Base-by-base conservation (phyloP, 768 basidiomycete species). In the Dacryopinax primogenitus region DNA sequence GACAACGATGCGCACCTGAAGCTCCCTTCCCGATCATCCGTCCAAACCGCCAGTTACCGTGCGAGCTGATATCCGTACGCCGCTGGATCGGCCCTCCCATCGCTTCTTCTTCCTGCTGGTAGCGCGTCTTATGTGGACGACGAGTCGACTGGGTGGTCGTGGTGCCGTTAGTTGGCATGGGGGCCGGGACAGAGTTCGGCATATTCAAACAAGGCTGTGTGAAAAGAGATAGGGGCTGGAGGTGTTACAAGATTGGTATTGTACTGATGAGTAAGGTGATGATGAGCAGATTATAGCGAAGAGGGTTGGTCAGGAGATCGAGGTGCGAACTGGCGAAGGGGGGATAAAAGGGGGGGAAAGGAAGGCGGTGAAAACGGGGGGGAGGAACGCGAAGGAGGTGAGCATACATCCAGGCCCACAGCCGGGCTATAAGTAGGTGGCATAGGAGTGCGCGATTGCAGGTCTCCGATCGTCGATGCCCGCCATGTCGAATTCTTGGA, bases 301-400 rank as follows among this genome's bases (percentile, higher is more conserved):
- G 41, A 6, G 16, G 41, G 41, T 44, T 23, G 41, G 18, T 6
- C 18, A 44, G 41, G 41, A 44, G 4, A 44, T 23, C 18, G 23
- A 44, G 41, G 23, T 13, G 51, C 30, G 51, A 58, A 58, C 37
- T 11, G 37, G 37, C 12, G 37, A 39, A n/a, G 37, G 37, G 37
- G 37, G 18, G 51, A 30, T 26, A 30, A 32, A 58, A 21, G 30
- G 51, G 37, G 37, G 37, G 51, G 30, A 30, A 30, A 58, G 26
- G 51, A 58, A 30, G 9, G 51, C 15, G 51, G 26, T 58, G 51
- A 30, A 30, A 58, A 4, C 12, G 11, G 37, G 51, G 18, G 51
- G 26, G 26, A 58, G 51, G 51, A 58, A 58, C 51, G 51, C 51
- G 51, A 58, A 58, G 51, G 51, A 30, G 23, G 51, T 23, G 51